Base-by-base conservation (phyloP, 2,329 filamentous ascomycete species). In the Aureobasidium sp. region DNA sequence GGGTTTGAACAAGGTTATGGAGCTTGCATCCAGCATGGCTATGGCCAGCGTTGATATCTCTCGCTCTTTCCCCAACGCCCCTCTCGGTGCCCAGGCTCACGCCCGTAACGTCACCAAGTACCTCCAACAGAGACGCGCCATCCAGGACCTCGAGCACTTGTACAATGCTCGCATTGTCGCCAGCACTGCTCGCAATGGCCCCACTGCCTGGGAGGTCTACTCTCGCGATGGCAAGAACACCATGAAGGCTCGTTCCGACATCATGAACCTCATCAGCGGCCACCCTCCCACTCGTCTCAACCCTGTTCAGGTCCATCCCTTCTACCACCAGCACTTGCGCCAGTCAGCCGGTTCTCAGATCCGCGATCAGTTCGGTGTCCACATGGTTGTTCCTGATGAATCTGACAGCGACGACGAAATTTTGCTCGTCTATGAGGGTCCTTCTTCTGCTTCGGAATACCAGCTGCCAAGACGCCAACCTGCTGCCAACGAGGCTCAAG, bases 81-180 rank as follows among this genome's bases (percentile, higher is more conserved):
- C 88, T 36, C 81, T 82, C 61, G 89, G 90, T 57, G 85, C 89
- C 11, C 85, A 89, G 60, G 79, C 82, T 9, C 93, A 99, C 72
- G 93, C 92, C 11, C 86, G 88, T 63, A 89, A 93, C 67, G 80
- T 99, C 62, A 94, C 92, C 1, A 86, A 90, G 60, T 99, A 99
- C 75, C 81, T 97, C 57, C 87, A 87, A 61, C 85, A 94, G 69
- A 88, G 90, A 49, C 84, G 86, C 68, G 89, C 93, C 67, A 87
- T 97, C 68, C 85, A 90, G 67, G 86, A 91, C 57, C 81, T 99
- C 15, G 91, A 97, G 78, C 84, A 83, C 63, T 77, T 84, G 52
- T 90, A 96, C 74, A 84, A 89, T 69, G 87, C 91, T n/a, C 89
- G 90, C 73, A 95, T 97, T 72, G 89, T 93, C 68, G 86, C 91